Conservation (phyloP, 2,329 filamentous ascomycete genomes). For the Dactylonectria macrodidyma region DNA sequence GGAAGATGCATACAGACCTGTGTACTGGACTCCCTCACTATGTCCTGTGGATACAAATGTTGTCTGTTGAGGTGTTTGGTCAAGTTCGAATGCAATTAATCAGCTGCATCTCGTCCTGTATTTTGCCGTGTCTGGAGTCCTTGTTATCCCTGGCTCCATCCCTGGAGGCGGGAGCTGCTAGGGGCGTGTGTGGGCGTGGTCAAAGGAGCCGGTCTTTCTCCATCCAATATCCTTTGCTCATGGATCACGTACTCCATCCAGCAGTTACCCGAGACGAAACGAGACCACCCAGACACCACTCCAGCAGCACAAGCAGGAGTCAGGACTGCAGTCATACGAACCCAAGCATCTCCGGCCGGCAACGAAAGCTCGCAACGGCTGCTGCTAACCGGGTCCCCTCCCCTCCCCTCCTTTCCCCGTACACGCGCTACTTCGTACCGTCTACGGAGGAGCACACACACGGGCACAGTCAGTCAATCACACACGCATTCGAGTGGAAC, state of each 20-base stretch:
- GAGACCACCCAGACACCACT: background rate
- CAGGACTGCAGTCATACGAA: background rate
- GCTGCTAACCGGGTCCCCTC: no score
- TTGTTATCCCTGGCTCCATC: background rate
- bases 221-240: background rate
- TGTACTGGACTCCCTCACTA: no score
- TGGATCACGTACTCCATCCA: background rate
- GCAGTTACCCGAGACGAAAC: conserved; percentile 1
- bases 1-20: no score
- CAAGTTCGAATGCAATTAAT: no score
- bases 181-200: background rate
- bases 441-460: background rate
- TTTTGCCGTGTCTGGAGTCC: background rate
- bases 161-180: background rate
- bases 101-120: background rate
- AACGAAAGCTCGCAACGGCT: background rate
- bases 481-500: conserved; percentile 20
- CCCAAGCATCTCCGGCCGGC: background rate
- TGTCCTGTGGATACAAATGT: no score
- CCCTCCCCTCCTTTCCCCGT: background rate
- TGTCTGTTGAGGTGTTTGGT: no score
- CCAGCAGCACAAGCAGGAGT: background rate
- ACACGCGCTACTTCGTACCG: background rate
- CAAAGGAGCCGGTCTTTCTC: background rate
- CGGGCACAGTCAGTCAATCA: no score